Percentiles rank a stretch among this genome's conserved stretches.
Conservation (phyloP, 2,329 filamentous ascomycete species). For the Beauveria sp. region DNA sequence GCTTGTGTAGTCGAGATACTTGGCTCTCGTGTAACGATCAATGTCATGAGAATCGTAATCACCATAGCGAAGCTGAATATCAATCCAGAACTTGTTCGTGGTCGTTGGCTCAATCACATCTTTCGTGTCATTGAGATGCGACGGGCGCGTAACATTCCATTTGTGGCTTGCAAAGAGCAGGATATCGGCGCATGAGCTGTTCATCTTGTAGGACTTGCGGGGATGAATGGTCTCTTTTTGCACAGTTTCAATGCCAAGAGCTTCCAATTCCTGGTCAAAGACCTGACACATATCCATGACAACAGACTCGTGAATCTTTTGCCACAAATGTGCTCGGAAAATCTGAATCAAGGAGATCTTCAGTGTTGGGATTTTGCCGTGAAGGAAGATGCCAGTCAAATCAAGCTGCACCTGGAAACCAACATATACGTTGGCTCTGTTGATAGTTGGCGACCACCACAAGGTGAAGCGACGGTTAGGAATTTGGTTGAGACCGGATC, state of each 20-base stretch:
- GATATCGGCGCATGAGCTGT: constrained; percentile 97
- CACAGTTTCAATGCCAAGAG: constrained; percentile 90
- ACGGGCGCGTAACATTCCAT: constrained; percentile 95
- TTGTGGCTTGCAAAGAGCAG: constrained; percentile 95
- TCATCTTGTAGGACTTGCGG: constrained; percentile 99
- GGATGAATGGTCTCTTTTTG: constrained; percentile 99
- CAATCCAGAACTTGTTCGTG: constrained; percentile 99
- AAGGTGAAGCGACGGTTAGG: constrained; percentile 96
- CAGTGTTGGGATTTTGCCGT: constrained; percentile 95
- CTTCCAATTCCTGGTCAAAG: constrained; percentile 94
- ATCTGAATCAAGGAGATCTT: constrained; percentile 99
- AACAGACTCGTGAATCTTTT: constrained; percentile 98
- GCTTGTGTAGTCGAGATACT: constrained; percentile 97
- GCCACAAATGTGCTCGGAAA: constrained; percentile 98
- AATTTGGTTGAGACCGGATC: constrained; percentile 95
- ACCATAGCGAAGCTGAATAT: constrained; percentile 92
- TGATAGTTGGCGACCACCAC: constrained; percentile 95
- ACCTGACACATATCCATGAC: constrained; percentile 99
- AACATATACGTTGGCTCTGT: constrained; percentile 94
- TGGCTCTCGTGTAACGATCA: constrained; percentile 92
- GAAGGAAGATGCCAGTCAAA: constrained; percentile 95
- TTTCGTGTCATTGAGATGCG: constrained; percentile 90
- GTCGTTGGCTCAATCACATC: constrained; percentile 89
- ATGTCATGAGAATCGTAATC: constrained; percentile 99
- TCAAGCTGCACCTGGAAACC: constrained; percentile 99